A percentile compares a stretch with the other conserved stretches of the same genome.
Conservation (phyloP, 2,329 filamentous ascomycete species). For the Pseudocercospora eumusae region DNA sequence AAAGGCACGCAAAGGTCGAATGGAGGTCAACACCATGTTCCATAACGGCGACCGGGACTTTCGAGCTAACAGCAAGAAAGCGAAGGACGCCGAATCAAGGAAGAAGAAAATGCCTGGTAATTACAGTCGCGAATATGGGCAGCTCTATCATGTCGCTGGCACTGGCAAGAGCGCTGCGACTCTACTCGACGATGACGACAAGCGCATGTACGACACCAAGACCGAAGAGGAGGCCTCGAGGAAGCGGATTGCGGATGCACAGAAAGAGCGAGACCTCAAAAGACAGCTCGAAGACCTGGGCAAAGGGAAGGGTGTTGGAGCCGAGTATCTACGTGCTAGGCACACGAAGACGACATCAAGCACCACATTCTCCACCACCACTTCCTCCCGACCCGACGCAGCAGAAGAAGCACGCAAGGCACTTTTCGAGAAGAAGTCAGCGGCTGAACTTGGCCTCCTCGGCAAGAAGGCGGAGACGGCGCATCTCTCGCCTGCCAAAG, state of each 20-base stretch:
- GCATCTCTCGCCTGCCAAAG: constrained; percentile 48
- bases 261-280: constrained; percentile 72
- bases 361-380: constrained; percentile 24
- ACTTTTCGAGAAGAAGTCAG: constrained; percentile 31
- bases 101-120: constrained; percentile 46
- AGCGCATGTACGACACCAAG: constrained; percentile 56
- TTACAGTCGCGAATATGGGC: constrained; percentile 60
- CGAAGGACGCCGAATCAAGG: constrained; percentile 16
- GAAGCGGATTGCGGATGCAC: constrained; percentile 63
- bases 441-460: constrained; percentile 47
- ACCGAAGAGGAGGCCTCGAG: constrained; percentile 62
- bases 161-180: constrained; percentile 55
- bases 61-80: constrained; percentile 19
- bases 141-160: constrained; percentile 45
- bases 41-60: constrained; percentile 19
- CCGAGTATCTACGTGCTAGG: constrained; percentile 64
- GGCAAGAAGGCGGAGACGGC: constrained; percentile 47
- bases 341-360: constrained; percentile 23
- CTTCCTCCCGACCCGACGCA: constrained; percentile 15
- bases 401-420: constrained; percentile 29
- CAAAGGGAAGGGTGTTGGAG: constrained; percentile 66
- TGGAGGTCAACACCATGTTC: constrained; percentile 75
- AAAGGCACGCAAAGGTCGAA: constrained; percentile 66
- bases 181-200: constrained; percentile 66
- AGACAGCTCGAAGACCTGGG: constrained; percentile 66